Base-by-base conservation (phyloP, 2,329 filamentous ascomycete species). In the Chrysosporium keratinophilum region DNA sequence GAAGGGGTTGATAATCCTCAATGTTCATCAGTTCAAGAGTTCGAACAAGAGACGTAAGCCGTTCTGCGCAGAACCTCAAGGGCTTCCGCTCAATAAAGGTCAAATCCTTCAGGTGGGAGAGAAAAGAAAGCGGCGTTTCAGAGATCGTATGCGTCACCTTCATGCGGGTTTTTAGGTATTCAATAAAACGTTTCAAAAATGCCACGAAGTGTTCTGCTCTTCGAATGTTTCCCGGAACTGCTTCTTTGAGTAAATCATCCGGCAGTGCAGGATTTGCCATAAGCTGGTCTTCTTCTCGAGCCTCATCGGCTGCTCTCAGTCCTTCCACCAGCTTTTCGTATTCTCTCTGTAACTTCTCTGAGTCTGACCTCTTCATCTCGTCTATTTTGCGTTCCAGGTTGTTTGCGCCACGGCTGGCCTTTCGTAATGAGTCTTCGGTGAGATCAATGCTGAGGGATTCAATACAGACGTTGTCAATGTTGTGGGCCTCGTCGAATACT, bases 391-490 rank as follows among this genome's bases (percentile, higher is more conserved):
- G 82, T 66, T 98, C 93, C 1, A 98, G 76, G 61, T 95, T 97
- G 60, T 85, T 85, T 11, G 91, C 94, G 4, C 93, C 93, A 59
- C 89, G 80, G 1, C 89, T 90, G 17, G 93, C 93, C 71, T 88
- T 95, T 19, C 90, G 82, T 51, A 98, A 70, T 0, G 91, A 96
- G 61, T 97, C 93, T 66, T 98, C 90, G 0, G 91, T 97, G 54
- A 98, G 81, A 64, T 98, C 93, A 41, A 95, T 97, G 65, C 93
- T 98, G 11, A 97, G 74, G 1, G 93, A 91, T 66, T 98, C 93
- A 61, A 98, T 98, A 68, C 94, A 98, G 56, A 98, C 93, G 66
- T 98, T 98, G 77, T 98, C 93, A 62, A 98, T 98, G 65, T 98
- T 98, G 74, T 98, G 93, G 12, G 93, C 93, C 70, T 98, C 93